phyloP scores from a whole-genome alignment of 2,329 filamentous ascomycete genomes.

The Bipolaris zeicola region DNA sequence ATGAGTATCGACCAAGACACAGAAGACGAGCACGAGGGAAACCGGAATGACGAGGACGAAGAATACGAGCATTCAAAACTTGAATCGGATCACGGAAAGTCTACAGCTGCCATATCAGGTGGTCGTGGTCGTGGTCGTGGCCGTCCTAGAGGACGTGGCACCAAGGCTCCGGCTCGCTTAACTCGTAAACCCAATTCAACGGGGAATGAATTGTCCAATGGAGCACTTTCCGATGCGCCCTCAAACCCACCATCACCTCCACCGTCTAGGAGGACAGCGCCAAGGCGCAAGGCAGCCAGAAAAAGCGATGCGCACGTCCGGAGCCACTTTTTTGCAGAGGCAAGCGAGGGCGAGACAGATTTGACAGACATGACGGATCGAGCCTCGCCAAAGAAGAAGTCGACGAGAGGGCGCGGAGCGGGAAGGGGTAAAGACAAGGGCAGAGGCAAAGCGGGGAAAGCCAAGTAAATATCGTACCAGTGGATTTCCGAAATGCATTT shows the following conservation, averaged over 20 bases:
- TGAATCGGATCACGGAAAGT: slow-evolving; percentile 18
- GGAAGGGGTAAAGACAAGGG: slow-evolving; percentile 18
- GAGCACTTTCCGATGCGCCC: slow-evolving; percentile 13
- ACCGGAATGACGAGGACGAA: slow-evolving; percentile 46
- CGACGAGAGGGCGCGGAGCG: slow-evolving; percentile 3
- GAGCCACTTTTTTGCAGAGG: slow-evolving; percentile 43
- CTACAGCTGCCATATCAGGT: background rate
- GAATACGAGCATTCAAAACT: slow-evolving; percentile 11
- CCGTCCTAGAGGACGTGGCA: slow-evolving; percentile 5
- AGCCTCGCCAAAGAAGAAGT: slow-evolving; percentile 26
- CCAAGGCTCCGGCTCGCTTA: slow-evolving; percentile 13
- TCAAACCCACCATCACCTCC: slow-evolving; percentile 14
- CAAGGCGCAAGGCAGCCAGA: slow-evolving; percentile 35
- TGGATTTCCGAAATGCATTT: background rate
- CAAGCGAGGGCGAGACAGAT: slow-evolving; percentile 43
- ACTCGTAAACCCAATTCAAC: slow-evolving; percentile 16
- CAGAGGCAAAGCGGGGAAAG: slow-evolving; percentile 10
- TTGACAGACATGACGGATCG: slow-evolving; percentile 32
- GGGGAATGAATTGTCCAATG: slow-evolving; percentile 16
- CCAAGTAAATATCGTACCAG: slow-evolving; percentile 8
- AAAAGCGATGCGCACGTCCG: slow-evolving; percentile 39
- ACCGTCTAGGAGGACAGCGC: slow-evolving; percentile 19
- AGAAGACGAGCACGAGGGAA: slow-evolving; percentile 48
- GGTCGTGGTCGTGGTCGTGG: slow-evolving; percentile 1
- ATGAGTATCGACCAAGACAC: background rate